These are phyloP conservation scores for Pueraria montana DNA, from an alignment of 306 rosid species.

Conservation along the genomic window DNA sequence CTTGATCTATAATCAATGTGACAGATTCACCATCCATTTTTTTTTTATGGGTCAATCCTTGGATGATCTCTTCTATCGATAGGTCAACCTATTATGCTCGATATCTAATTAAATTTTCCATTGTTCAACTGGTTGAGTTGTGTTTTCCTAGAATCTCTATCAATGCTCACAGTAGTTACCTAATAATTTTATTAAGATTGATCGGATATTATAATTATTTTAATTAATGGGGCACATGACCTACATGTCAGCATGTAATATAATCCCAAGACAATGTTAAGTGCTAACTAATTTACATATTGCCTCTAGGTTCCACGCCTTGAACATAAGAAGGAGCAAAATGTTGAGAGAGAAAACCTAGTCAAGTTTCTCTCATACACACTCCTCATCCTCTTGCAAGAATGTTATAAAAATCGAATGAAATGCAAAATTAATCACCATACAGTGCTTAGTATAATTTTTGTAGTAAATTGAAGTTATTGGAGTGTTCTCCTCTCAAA, in stretches of 20 bases:
- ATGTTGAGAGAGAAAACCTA: constrained; percentile 65
- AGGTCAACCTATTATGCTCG: neutral
- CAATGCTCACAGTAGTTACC: too few species aligned
- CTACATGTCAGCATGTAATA: too few species aligned
- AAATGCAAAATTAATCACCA: too few species aligned
- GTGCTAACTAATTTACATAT: constrained; percentile 29
- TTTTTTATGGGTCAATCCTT: constrained; percentile 7
- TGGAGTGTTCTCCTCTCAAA: too few species aligned
- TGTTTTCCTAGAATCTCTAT: constrained; percentile 14
- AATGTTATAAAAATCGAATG: too few species aligned
- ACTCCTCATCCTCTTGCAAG: too few species aligned
- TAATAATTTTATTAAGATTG: too few species aligned
- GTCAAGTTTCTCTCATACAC: constrained; percentile 82
- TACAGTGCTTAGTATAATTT: too few species aligned
- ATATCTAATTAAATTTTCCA: neutral
- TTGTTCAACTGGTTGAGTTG: constrained; percentile 8
- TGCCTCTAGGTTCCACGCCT: constrained; percentile 87
- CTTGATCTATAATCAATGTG: constrained; percentile 1
- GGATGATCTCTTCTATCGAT: constrained; percentile 5
- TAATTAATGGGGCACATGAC: too few species aligned
- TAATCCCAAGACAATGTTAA: constrained; percentile 37
- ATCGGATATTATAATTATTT: too few species aligned
- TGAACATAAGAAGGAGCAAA: constrained; percentile 86
- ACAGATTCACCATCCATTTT: neutral
- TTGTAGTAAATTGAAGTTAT: too few species aligned